These are phyloP conservation scores for Orychophragmus violaceus DNA, from an alignment of 345 rosid species.

Conservation along the genomic window DNA sequence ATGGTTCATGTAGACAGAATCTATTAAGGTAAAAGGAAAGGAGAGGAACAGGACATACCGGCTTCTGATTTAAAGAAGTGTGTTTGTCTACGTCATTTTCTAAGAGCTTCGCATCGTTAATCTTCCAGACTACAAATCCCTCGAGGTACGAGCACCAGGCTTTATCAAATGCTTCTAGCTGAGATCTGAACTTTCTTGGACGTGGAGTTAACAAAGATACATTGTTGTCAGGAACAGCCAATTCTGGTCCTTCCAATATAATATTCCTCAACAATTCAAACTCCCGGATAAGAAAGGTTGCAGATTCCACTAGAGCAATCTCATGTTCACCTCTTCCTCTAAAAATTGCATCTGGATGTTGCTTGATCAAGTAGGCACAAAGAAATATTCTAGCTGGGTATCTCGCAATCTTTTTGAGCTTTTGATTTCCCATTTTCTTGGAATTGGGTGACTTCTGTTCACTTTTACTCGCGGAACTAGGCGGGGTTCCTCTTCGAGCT, in stretches of 20 bases:
- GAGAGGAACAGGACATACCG: conserved; percentile 39
- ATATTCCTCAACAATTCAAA: conserved; percentile 64
- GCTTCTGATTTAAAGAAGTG: conserved; percentile 62
- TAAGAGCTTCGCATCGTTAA: conserved; percentile 74
- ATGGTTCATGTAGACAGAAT: not conserved
- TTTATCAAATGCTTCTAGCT: conserved; percentile 73
- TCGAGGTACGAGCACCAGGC: conserved; percentile 83
- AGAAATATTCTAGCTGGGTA: conserved; percentile 83
- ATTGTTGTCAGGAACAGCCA: conserved; percentile 49
- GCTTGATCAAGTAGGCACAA: conserved; percentile 90
- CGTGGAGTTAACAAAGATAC: conserved; percentile 29
- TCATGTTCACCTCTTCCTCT: conserved; percentile 87
- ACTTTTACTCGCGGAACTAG: conserved; percentile 44
- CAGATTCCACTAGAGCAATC: conserved; percentile 63
- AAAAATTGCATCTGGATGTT: conserved; percentile 87
- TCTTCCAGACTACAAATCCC: conserved; percentile 88
- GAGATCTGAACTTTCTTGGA: conserved; percentile 62
- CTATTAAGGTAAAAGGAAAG: not conserved
- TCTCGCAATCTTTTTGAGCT: conserved; percentile 41
- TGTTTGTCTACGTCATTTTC: conserved; percentile 75
- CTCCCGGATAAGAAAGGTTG: conserved; percentile 55
- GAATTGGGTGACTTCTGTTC: conserved; percentile 42
- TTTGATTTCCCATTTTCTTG: conserved; percentile 33
- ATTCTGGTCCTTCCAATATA: conserved; percentile 64
- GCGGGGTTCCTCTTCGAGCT: conserved; percentile 51